Evolutionary conservation across 208 protist species (phyloP), one percentile per base, ranked within the genome.

Genomic region (Leishmania amazonensis): DNA sequence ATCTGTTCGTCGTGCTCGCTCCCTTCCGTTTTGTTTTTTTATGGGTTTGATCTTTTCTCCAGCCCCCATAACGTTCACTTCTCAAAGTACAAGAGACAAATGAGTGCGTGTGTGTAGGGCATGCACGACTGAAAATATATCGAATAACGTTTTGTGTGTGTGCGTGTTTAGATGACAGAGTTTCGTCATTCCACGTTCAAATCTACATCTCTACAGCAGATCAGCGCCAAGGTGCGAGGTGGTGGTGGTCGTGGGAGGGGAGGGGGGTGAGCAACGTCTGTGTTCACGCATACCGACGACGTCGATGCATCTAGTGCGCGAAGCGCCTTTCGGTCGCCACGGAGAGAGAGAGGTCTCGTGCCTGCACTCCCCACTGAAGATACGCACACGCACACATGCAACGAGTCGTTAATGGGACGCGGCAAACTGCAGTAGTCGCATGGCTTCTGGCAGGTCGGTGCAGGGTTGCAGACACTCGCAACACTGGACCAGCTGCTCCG

Each of bases 401-500:
- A 24, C 74, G 19, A 64, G 2, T n/a, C n/a, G 60, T 60, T 64
- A 86, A 21, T 76, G 75, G 17, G 83, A 84, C 47, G 76, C 70
- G 24, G 72, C 82, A 73, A 86, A 89, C 21, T 83, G 62, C 49
- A 87, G 28, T 2, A 89, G 80, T 28, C 73, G 65, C 83, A 84
- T 76, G 8, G 79, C 76, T 13, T 79, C 72, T 9, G 75, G 65
- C 6, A 81, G 35, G 38, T 81, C 68, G 9, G 71, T 60, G 40
- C 85, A 84, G 24, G 82, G 64, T 62, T 78, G 78, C 24, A 90
- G 31, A 24, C 57, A 76, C 21, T 72, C 74, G 15, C 76, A 87
- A 72, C 89, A 94, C 38, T 74, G 86, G 9, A 73, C 64, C 76
- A 88, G 88, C 70, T 96, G 79, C 35, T 90, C 87, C 6, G 72